Base-by-base conservation (phyloP, 2,329 filamentous ascomycete species). In the Botryotinia globosa region DNA sequence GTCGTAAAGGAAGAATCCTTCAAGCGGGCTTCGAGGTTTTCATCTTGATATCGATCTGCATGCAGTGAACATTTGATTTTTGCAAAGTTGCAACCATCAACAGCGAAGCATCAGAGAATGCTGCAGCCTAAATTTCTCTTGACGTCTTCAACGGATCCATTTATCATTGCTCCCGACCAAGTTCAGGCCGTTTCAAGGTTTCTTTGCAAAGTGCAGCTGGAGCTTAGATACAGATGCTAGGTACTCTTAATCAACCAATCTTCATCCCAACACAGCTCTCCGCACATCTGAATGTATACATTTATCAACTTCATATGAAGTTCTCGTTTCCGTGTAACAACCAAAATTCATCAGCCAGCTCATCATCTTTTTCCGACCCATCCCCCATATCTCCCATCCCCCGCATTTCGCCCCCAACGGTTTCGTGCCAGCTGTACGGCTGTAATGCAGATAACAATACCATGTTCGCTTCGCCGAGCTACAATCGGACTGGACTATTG, bases 31-130 rank as follows among this genome's bases (percentile, higher is more conserved):
- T 39, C 63, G 37, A 37, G 4, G 14, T 34, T 37, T 37, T n/a
- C 22, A 44, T 69, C 67, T 69, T 56, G 34, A 34, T 37, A 44
- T 62, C 32, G 14, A 39, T 32, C 39, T 58, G 62, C 70, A 67
- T 34, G 37, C 45, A 39, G 25, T 67, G 34, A 45, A 42, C 39
- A 45, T 14, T 66, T 29, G 29, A 48, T 42, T 56, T 42, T 68
- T 72, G 70, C 70, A 72, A 72, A 72, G 70, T 72, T 72, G 70
- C 70, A 68, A 72, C 34, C 39, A 66, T 66, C 48, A 32, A 32
- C 48, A 58, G 20, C 29, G 51, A 56, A 56, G n/a, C 56, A 59
- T 45, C 10, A 34, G n/a, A 22, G 39, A 59, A 68, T 59, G 29
- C 37, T 72, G 70, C 39, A 59, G 70, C 70, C 70, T 72, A 72